These are phyloP conservation scores for Plantago major DNA, from an alignment of 257 asterid genomes.

Conservation along the genomic window DNA sequence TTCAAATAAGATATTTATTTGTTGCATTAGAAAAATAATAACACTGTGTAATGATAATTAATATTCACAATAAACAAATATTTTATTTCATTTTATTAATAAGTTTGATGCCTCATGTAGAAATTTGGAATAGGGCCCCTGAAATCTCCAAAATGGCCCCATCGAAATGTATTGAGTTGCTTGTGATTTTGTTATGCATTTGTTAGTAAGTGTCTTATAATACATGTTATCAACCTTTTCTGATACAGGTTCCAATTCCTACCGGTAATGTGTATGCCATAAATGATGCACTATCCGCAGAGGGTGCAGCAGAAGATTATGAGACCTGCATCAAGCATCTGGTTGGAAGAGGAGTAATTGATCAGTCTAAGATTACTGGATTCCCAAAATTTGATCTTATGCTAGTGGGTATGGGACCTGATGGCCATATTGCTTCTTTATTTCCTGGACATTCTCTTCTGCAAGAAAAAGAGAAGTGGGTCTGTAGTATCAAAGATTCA, in stretches of 20 bases:
- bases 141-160: too few relatives aligned
- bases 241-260: conserved; percentile 74
- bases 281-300: conserved; percentile 79
- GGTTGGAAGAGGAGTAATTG: conserved; percentile 44
- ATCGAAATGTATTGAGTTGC: too few relatives aligned
- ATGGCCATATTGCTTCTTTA: conserved; percentile 89
- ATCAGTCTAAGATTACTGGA: conserved; percentile 43
- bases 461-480: conserved; percentile 74
- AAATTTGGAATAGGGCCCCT: too few relatives aligned
- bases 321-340: conserved; percentile 75
- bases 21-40: too few relatives aligned
- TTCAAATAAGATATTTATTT: too few relatives aligned
- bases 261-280: conserved; percentile 72
- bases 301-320: conserved; percentile 92
- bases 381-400: conserved; percentile 86
- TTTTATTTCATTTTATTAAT: too few relatives aligned
- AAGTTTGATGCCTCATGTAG: too few relatives aligned
- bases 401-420: conserved; percentile 97
- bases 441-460: conserved; percentile 83
- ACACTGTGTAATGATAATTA: too few relatives aligned
- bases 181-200: too few relatives aligned
- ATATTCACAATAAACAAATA: too few relatives aligned
- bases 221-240: not conserved
- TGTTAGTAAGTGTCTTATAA: too few relatives aligned
- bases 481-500: conserved; percentile 72